phyloP scores from a whole-genome alignment of 257 asterid species.

The Voacanga thouarsii region DNA sequence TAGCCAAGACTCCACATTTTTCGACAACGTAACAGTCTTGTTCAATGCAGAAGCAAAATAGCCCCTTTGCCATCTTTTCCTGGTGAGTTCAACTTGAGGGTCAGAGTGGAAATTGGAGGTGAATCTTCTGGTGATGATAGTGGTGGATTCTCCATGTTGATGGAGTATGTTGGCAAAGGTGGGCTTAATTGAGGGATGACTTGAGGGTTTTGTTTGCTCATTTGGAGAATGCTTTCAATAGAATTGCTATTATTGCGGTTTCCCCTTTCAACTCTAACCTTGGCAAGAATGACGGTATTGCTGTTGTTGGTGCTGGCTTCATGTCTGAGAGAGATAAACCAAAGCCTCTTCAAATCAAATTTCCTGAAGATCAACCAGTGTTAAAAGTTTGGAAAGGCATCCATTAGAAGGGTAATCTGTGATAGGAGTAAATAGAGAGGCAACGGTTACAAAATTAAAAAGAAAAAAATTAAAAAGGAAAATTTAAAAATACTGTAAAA shows the following conservation, averaged over 20 bases:
- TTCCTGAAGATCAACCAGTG: no score
- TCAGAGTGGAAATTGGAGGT: constrained; percentile 25
- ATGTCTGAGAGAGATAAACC: constrained; percentile 75
- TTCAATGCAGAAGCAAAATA: constrained; percentile 38
- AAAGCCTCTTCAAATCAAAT: constrained; percentile 85
- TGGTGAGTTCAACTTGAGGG: constrained; percentile 41
- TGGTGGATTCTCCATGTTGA: constrained; percentile 52
- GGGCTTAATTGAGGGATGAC: constrained; percentile 66
- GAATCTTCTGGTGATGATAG: constrained; percentile 16
- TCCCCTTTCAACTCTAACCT: constrained; percentile 74
- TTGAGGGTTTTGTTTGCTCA: constrained; percentile 61
- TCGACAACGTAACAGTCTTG: constrained; percentile 26
- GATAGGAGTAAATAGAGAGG: no score
- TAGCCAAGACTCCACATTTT: constrained; percentile 29
- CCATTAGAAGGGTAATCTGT: no score
- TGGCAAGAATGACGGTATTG: constrained; percentile 24
- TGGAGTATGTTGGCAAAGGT: constrained; percentile 62
- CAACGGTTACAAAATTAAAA: no score
- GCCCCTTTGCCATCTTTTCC: constrained; percentile 28
- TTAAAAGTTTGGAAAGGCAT: no score
- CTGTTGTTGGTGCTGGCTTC: constrained; percentile 18
- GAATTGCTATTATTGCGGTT: constrained; percentile 85
- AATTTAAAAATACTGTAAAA: no score
- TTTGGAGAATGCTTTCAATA: constrained; percentile 78
- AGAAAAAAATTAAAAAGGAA: no score